A percentile compares a stretch with the other conserved stretches of the same genome.
These are phyloP conservation scores for Medicago ruthenica DNA, from an alignment of 306 rosid genomes.

Conservation along the genomic window DNA sequence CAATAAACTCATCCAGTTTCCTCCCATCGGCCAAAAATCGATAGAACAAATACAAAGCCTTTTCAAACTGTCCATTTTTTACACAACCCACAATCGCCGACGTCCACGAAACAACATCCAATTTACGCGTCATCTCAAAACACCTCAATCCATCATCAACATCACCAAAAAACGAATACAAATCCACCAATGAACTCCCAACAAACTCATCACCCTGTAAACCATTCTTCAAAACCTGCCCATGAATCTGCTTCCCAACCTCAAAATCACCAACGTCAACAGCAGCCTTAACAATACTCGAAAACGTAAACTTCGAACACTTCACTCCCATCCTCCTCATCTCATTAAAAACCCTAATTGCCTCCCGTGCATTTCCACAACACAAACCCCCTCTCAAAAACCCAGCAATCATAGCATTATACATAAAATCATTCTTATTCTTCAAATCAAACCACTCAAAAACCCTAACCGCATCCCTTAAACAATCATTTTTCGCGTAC, in stretches of 20 bases:
- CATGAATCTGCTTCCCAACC: conserved; percentile 60
- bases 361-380: conserved; percentile 42
- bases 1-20: conserved; percentile 57
- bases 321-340: conserved; percentile 58
- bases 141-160: conserved; percentile 55
- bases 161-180: conserved; percentile 53
- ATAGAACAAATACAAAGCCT: conserved; percentile 54
- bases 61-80: conserved; percentile 52
- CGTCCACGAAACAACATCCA: conserved; percentile 60
- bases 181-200: conserved; percentile 58
- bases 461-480: conserved; percentile 50
- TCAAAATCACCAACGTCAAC: conserved; percentile 47
- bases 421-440: conserved; percentile 55
- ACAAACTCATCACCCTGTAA: conserved; percentile 62
- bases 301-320: conserved; percentile 64
- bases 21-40: conserved; percentile 44
- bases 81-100: conserved; percentile 60
- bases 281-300: conserved; percentile 60
- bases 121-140: conserved; percentile 50
- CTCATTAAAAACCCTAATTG: conserved; percentile 51
- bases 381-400: conserved; percentile 43
- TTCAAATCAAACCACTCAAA: conserved; percentile 41
- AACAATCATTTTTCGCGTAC: conserved; percentile 61
- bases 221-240: conserved; percentile 54
- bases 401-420: conserved; percentile 66